phyloP scores from a whole-genome alignment of 257 asterid genomes.

The Nicotiana sylvestris region DNA sequence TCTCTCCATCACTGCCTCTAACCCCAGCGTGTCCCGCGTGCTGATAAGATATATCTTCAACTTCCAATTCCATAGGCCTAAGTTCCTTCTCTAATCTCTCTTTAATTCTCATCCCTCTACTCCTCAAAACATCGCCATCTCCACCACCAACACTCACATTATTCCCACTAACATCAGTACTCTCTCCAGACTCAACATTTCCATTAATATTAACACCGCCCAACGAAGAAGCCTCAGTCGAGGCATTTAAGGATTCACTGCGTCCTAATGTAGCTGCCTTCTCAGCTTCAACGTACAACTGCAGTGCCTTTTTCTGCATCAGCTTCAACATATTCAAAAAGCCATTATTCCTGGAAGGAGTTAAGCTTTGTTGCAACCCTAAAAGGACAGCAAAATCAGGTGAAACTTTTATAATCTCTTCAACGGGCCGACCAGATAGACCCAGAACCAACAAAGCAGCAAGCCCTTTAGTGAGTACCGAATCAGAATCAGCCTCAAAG shows the following conservation, averaged over 20 bases:
- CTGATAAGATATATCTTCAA: conserved; percentile 81
- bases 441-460: conserved; percentile 89
- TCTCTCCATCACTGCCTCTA: conserved; percentile 73
- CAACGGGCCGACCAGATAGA: conserved; percentile 66
- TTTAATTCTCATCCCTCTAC: conserved; percentile 62
- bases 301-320: conserved; percentile 83
- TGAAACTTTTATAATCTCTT: conserved; percentile 60
- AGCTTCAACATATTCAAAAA: conserved; percentile 85
- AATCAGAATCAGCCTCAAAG: conserved; percentile 90
- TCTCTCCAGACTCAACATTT: conserved; percentile 15
- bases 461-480: conserved; percentile 71
- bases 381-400: conserved; percentile 73
- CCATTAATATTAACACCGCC: conserved; percentile 14
- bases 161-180: conserved; percentile 18
- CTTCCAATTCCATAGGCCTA: conserved; percentile 42
- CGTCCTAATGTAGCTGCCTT: conserved; percentile 21
- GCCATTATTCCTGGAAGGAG: conserved; percentile 79
- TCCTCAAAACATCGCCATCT: conserved; percentile 37
- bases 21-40: conserved; percentile 83
- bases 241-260: conserved; percentile 5
- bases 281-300: conserved; percentile 52
- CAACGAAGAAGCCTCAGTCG: conserved; percentile 20
- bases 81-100: conserved; percentile 49
- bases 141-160: background rate
- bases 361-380: conserved; percentile 72